Percentiles rank a stretch among this genome's conserved stretches.
Conservation (phyloP, 78 protist genomes). For the Tieghemostelium lacteum region DNA sequence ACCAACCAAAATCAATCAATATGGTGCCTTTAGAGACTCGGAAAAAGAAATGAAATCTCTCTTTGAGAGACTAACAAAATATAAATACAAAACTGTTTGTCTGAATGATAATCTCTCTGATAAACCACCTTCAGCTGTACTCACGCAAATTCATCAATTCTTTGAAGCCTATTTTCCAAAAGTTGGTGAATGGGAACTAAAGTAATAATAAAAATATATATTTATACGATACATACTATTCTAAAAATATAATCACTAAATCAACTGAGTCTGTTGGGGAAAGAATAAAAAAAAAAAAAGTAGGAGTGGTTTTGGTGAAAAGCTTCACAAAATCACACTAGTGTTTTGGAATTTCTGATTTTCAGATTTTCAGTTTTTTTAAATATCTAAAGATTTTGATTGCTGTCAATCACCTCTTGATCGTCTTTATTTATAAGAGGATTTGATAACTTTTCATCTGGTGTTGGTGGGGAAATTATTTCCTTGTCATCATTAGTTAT, state of each 20-base stretch:
- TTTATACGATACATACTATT: too few species aligned
- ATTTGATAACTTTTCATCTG: background rate
- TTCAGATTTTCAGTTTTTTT: too few species aligned
- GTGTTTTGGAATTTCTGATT: too few species aligned
- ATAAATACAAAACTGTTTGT: background rate
- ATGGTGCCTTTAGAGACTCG: background rate
- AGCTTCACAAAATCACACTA: too few species aligned
- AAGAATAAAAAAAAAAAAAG: too few species aligned
- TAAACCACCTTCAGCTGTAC: background rate
- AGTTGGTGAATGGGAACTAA: background rate
- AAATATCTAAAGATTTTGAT: too few species aligned
- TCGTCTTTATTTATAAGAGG: background rate
- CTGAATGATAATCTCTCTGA: background rate
- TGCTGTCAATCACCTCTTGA: too few species aligned
- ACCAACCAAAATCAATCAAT: background rate
- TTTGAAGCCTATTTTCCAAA: background rate
- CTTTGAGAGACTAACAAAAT: background rate
- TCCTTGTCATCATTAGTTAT: constrained; percentile 13
- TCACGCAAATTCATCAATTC: background rate
- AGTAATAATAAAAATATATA: too few species aligned
- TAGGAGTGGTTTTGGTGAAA: too few species aligned
- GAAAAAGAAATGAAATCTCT: background rate
- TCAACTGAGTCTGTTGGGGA: too few species aligned
- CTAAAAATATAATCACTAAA: too few species aligned
- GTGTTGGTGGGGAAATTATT: background rate